phyloP scores from a whole-genome alignment of 2,329 filamentous ascomycete genomes.

The Alternaria sp. region DNA sequence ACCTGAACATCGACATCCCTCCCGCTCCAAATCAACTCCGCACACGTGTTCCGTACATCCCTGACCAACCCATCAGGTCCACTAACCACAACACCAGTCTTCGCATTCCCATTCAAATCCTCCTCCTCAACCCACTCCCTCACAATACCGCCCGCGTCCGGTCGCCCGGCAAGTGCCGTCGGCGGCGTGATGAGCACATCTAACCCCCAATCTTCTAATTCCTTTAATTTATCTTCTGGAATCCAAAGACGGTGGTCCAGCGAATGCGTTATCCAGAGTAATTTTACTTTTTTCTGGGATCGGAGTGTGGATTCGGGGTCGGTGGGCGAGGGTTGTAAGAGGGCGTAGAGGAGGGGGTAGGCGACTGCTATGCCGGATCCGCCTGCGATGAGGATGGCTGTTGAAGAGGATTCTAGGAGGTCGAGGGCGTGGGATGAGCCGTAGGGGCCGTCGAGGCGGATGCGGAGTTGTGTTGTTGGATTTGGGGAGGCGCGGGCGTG shows the following conservation, averaged over 20 bases:
- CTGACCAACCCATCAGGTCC: conserved; percentile 69
- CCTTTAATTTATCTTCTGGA: conserved; percentile 55
- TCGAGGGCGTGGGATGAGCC: conserved; percentile 63
- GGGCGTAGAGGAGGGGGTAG: conserved; percentile 65
- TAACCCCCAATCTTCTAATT: conserved; percentile 58
- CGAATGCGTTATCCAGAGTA: conserved; percentile 67
- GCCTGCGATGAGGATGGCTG: conserved; percentile 65
- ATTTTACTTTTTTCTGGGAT: conserved; percentile 50
- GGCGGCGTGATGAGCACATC: conserved; percentile 62
- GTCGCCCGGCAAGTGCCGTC: conserved; percentile 60
- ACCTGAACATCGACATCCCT: conserved; percentile 60
- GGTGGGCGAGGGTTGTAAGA: conserved; percentile 41
- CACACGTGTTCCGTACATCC: conserved; percentile 64
- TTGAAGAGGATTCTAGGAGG: conserved; percentile 58
- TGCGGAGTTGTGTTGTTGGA: conserved; percentile 51
- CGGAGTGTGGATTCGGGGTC: conserved; percentile 19
- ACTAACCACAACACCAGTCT: conserved; percentile 63
- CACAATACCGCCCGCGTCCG: conserved; percentile 58
- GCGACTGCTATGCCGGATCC: conserved; percentile 70
- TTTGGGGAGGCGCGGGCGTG: conserved; percentile 56
- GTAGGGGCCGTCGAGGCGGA: conserved; percentile 70
- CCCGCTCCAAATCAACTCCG: conserved; percentile 57
- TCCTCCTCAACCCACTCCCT: conserved; percentile 44
- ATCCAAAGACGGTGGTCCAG: conserved; percentile 62
- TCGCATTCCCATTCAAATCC: conserved; percentile 49